Base-by-base conservation (phyloP, 75 land plant species). In the Azolla pinnata region DNA sequence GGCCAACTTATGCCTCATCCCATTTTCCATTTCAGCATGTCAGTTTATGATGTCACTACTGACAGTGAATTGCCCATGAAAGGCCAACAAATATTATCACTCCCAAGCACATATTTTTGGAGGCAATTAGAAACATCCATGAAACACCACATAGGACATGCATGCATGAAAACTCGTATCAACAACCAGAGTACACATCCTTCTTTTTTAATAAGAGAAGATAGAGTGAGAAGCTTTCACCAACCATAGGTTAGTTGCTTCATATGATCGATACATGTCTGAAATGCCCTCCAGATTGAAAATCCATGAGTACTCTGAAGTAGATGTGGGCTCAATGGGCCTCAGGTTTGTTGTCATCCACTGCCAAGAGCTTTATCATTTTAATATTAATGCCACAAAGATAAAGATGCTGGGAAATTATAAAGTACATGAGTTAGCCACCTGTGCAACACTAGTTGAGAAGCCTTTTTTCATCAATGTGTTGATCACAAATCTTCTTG, bases 301-400 rank as follows among this genome's bases (percentile, higher is more conserved):
- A 32, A 63, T 64, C 98, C 98, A 93, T 51, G 78, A 73, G 65
- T 79, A 85, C 40, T 62, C 71, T 60, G 79, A 30, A 21, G 60
- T 65, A 53, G 50, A 50, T 24, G 69, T 33, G 34, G 40, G 51
- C 1, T 31, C 53, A 7, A 44, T 51, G 34, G 68, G 74, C 31
- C 63, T 61, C 2, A 93, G 86, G 65, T 81, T 88, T 20, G 98
- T 93, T n/a, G 79, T 88, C 58, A 93, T 85, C 98, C 98, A 93
- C 98, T 89, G 65, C 7, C 30, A 44, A 50, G n/a, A n/a, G n/a
- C n/a, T n/a, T n/a, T n/a, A 50, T 7, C 53, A 49, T 18, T 49
- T 28, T 2, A 50, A 49, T 18, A 1, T n/a, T 29, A 26, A n/a
- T n/a, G 17, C 1, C 12, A 50, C 25, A 29, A 7, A 18, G 61